Evolutionary conservation across 129 eudicot genomes (phyloP), one percentile per base, ranked within the genome.

Genomic region (Solidago caesia): DNA sequence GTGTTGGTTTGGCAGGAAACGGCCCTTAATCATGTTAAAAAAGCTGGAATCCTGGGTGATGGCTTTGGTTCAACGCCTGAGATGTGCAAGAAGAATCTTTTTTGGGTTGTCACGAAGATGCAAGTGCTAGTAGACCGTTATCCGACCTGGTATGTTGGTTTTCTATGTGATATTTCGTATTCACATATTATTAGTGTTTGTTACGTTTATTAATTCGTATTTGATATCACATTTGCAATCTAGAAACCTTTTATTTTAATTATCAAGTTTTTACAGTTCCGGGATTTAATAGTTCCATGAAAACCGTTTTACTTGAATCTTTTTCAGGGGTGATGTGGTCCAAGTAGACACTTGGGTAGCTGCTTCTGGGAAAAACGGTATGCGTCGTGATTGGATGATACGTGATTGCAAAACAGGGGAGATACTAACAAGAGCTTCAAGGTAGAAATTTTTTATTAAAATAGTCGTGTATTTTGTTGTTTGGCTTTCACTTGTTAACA

Each of bases 331-430:
- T 52, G 99, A 95, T 79, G 90, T 89, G 80, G 96, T 91, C 70
- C 99, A 95, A 84, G 97, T 95, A 11, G 99, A 95, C 79, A 95
- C 99, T 21, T 95, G 99, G 99, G 99, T 91, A 43, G 88, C 94
- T 57, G 88, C 97, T 55, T 95, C 96, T 7, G 99, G 99, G 5
- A 95, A 95, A 77, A 95, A 91, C 44, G 97, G 99, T 10, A 91
- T 95, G 97, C 92, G 99, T 16, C 89, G 99, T 63, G 99, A 95
- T 75, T 95, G 99, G 99, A 88, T 91, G 78, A 77, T 95, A 25
- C 91, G 99, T 39, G 99, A 95, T 75, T 84, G 80, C 82, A 85
- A 70, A 39, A 95, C 99, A 2, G 99, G 99, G 9, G 92, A 91
- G 44, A 80, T 82, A 73, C 78, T 95, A 62, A 95, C 89, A 12